Percentiles rank a stretch among this genome's conserved stretches.
Conservation (phyloP, 208 protist species). For the Herpetomonas muscarum region DNA sequence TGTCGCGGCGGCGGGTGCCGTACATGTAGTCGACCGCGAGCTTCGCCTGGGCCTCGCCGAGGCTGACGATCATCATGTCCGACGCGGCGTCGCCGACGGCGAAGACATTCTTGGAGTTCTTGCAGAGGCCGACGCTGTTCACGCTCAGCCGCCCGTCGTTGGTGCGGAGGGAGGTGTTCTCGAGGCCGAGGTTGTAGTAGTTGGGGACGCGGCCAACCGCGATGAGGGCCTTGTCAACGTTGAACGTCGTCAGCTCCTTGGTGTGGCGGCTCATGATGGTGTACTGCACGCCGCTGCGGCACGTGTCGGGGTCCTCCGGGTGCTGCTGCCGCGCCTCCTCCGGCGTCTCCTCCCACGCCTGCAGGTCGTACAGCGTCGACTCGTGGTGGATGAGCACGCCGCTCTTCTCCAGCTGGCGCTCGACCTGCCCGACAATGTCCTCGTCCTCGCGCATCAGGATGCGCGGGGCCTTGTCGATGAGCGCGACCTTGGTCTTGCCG, state of each 20-base stretch:
- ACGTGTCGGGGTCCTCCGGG: slow-evolving; percentile 12
- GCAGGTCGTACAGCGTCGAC: slow-evolving; percentile 69
- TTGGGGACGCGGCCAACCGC: slow-evolving; percentile 57
- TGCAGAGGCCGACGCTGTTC: slow-evolving; percentile 46
- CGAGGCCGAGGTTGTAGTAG: slow-evolving; percentile 54
- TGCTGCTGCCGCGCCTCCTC: slow-evolving; percentile 15
- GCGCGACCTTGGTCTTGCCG: slow-evolving; percentile 64
- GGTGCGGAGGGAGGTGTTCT: slow-evolving; percentile 43
- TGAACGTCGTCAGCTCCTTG: slow-evolving; percentile 40
- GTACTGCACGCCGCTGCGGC: slow-evolving; percentile 58
- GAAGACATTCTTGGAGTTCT: slow-evolving; percentile 43
- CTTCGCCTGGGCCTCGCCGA: slow-evolving; percentile 57
- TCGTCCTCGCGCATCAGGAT: slow-evolving; percentile 70
- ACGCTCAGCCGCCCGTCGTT: slow-evolving; percentile 38
- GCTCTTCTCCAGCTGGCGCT: slow-evolving; percentile 28
- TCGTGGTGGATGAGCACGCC: slow-evolving; percentile 72
- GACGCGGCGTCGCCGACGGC: slow-evolving; percentile 59
- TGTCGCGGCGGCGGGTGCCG: slow-evolving; percentile 9
- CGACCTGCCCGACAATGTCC: slow-evolving; percentile 47
- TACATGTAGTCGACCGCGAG: slow-evolving; percentile 72
- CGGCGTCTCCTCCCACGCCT: slow-evolving; percentile 44
- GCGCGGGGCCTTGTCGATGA: slow-evolving; percentile 64
- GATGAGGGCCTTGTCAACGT: slow-evolving; percentile 74
- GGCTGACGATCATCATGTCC: slow-evolving; percentile 47
- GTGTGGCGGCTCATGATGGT: slow-evolving; percentile 62